These are phyloP conservation scores for Pterocarpus santalinus DNA, from an alignment of 306 rosid species.

Conservation along the genomic window DNA sequence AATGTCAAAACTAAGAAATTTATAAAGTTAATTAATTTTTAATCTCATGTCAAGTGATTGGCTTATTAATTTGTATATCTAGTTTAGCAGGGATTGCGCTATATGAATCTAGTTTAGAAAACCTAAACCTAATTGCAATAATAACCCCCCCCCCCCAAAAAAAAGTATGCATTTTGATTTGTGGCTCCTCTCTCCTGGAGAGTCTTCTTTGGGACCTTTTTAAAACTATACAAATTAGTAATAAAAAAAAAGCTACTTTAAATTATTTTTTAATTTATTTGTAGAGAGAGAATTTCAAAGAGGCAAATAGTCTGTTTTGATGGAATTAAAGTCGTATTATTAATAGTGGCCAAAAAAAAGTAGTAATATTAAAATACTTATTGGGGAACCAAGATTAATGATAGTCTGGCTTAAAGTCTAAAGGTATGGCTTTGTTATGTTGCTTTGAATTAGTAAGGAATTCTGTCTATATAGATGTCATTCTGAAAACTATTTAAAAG, in stretches of 20 bases:
- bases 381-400: slow-evolving; percentile 17
- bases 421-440: neutral
- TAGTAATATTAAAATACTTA: neutral
- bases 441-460: slow-evolving; percentile 12
- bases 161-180: too few relatives aligned
- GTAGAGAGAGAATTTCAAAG: neutral
- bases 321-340: neutral
- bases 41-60: neutral
- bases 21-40: neutral
- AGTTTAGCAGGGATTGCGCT: neutral
- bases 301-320: neutral
- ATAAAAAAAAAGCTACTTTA: too few relatives aligned
- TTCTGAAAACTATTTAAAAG: neutral
- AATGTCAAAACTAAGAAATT: too few relatives aligned
- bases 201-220: too few relatives aligned
- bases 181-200: too few relatives aligned
- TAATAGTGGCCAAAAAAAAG: neutral
- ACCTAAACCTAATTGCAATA: neutral
- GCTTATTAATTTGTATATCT: neutral
- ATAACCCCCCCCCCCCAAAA: too few relatives aligned
- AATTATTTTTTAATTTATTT: too few relatives aligned
- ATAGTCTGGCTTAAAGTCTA: neutral
- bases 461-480: neutral
- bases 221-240: too few relatives aligned
- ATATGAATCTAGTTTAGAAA: neutral